Evolutionary conservation across 768 basidiomycete genomes (phyloP).

Genomic region (Coprinopsis strossmayeri): DNA sequence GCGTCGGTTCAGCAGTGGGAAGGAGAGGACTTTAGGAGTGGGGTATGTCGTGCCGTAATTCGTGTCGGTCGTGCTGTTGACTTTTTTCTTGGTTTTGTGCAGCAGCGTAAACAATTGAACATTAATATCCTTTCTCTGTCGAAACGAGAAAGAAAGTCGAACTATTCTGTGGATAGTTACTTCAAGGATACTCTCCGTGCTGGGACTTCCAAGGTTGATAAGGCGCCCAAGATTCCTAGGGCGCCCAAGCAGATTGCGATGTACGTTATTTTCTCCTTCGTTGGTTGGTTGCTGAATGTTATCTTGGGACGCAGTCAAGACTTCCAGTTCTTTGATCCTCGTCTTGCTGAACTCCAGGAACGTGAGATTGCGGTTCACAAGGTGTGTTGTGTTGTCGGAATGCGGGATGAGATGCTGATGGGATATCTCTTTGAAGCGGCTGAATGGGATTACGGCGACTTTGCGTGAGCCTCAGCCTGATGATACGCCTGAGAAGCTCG

Average conservation of each 20-base stretch:
- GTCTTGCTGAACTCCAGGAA: slow-evolving; percentile 77
- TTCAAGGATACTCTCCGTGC: slow-evolving; percentile 88
- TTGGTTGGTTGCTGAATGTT: slow-evolving; percentile 8
- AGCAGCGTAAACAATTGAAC: slow-evolving; percentile 59
- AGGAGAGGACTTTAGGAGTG: slow-evolving; percentile 83
- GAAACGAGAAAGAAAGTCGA: slow-evolving; percentile 89
- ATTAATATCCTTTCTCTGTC: slow-evolving; percentile 81
- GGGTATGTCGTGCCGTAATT: slow-evolving; percentile 53
- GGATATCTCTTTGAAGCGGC: too few relatives aligned
- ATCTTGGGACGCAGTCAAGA: slow-evolving; percentile 55
- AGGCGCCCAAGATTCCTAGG: slow-evolving; percentile 74
- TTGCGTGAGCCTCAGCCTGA: slow-evolving; percentile 60
- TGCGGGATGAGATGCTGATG: too few relatives aligned
- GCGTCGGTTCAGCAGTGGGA: slow-evolving; percentile 92
- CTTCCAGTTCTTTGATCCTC: slow-evolving; percentile 92
- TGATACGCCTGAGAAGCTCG: slow-evolving; percentile 79
- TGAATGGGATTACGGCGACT: slow-evolving; percentile 62
- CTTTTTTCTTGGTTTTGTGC: background rate
- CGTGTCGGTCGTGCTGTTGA: slow-evolving; percentile 3
- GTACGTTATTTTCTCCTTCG: slow-evolving; percentile 34
- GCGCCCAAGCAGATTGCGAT: slow-evolving; percentile 85
- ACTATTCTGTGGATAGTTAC: slow-evolving; percentile 93
- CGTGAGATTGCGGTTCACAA: slow-evolving; percentile 79
- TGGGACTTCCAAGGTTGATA: slow-evolving; percentile 72
- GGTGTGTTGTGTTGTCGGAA: slow-evolving; percentile 32